phyloP scores from a whole-genome alignment of 75 land plant genomes.

The Cunninghamia lanceolata region DNA sequence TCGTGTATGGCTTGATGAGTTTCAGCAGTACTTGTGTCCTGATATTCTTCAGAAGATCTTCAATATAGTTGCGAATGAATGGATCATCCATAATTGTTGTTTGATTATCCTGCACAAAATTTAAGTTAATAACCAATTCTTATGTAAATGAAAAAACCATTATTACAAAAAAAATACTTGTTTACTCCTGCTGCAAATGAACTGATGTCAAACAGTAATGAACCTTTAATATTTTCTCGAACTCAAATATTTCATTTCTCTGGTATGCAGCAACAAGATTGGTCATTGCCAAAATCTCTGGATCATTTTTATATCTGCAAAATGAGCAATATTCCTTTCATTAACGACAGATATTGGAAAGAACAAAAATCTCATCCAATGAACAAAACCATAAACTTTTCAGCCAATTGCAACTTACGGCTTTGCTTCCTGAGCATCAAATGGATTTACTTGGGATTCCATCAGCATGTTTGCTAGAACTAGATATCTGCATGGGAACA shows the following conservation, averaged over 20 bases:
- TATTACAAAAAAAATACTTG: not conserved
- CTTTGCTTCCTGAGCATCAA: slow-evolving; percentile 98
- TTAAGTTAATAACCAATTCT: not conserved
- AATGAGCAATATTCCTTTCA: not conserved
- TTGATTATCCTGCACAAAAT: slow-evolving; percentile 72
- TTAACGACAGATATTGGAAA: not conserved
- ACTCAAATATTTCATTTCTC: slow-evolving; percentile 93
- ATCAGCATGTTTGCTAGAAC: slow-evolving; percentile 98
- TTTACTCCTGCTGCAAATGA: not conserved
- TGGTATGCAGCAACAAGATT: slow-evolving; percentile 97
- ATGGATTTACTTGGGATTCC: slow-evolving; percentile 98
- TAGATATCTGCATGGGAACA: slow-evolving; percentile 58
- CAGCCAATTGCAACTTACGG: slow-evolving; percentile 56
- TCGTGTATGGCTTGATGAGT: slow-evolving; percentile 96
- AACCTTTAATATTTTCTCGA: slow-evolving; percentile 97
- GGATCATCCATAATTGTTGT: slow-evolving; percentile 98
- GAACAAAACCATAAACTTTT: not conserved
- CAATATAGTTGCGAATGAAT: slow-evolving; percentile 95
- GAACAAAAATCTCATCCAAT: not conserved
- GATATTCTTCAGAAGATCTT: slow-evolving; percentile 89
- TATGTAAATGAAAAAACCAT: not conserved
- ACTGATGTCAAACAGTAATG: not conserved
- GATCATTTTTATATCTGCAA: slow-evolving; percentile 95
- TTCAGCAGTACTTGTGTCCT: slow-evolving; percentile 94
- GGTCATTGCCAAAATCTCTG: slow-evolving; percentile 98